A percentile compares a stretch with the other conserved stretches of the same genome.
Evolutionary conservation across 305 asterid species (phyloP).

Genomic region (Rubia peregrina): DNA sequence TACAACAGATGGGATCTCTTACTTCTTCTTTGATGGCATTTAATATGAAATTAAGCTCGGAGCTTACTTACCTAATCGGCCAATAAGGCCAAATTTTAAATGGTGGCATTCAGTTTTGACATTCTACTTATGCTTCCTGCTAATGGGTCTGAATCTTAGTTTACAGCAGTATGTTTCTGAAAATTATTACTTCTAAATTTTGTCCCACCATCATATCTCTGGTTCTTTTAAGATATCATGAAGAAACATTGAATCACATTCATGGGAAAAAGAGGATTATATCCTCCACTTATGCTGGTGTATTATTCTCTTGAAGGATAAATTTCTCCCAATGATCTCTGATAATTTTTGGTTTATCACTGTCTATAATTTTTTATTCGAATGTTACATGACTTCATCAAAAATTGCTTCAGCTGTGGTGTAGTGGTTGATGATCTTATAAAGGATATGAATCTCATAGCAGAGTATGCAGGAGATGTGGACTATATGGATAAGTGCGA

Average conservation of each 20-base stretch:
- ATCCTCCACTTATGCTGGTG: slow-evolving; percentile 66
- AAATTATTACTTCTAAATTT: background rate
- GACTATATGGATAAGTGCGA: slow-evolving; percentile 65
- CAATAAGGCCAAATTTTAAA: slow-evolving; percentile 55
- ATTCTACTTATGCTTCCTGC: slow-evolving; percentile 15
- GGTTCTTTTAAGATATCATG: slow-evolving; percentile 68
- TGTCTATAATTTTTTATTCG: slow-evolving; percentile 6
- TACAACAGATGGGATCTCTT: slow-evolving; percentile 62
- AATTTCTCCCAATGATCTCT: slow-evolving; percentile 9
- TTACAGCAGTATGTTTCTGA: background rate
- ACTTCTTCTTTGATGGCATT: slow-evolving; percentile 64
- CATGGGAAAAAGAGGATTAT: slow-evolving; percentile 59
- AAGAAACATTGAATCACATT: slow-evolving; percentile 52
- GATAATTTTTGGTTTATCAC: slow-evolving; percentile 5
- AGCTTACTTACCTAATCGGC: slow-evolving; percentile 62
- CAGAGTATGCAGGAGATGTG: slow-evolving; percentile 89
- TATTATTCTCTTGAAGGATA: slow-evolving; percentile 85
- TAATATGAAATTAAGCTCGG: slow-evolving; percentile 54
- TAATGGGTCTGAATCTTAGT: background rate
- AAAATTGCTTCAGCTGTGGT: slow-evolving; percentile 53
- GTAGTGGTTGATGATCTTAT: slow-evolving; percentile 78
- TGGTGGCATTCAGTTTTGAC: slow-evolving; percentile 54
- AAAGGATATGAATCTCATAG: slow-evolving; percentile 76
- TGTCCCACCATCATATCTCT: slow-evolving; percentile 17
- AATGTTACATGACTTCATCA: slow-evolving; percentile 9